phyloP scores from a whole-genome alignment of 2,329 filamentous ascomycete species.

The Zasmidium citrigriseum region DNA sequence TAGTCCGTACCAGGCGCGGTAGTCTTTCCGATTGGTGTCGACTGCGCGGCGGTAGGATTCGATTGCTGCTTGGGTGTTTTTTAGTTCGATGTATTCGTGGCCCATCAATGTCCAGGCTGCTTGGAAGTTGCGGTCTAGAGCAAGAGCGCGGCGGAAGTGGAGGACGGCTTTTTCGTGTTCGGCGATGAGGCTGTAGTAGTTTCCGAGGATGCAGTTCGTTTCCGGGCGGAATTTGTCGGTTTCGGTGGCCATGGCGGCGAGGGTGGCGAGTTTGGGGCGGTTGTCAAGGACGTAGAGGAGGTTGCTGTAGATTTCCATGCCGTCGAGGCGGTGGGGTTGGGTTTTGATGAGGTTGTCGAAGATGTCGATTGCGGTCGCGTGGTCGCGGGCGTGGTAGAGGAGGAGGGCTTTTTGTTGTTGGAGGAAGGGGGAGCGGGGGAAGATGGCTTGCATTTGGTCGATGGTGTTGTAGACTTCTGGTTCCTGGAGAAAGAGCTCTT shows the following conservation, averaged over 20 bases:
- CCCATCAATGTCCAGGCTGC: slow-evolving; percentile 99
- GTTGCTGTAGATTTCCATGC: slow-evolving; percentile 94
- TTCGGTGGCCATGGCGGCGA: slow-evolving; percentile 86
- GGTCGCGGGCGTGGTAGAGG: slow-evolving; percentile 85
- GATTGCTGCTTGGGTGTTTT: slow-evolving; percentile 96
- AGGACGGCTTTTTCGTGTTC: slow-evolving; percentile 97
- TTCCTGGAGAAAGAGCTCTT: slow-evolving; percentile 87
- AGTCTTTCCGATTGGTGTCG: slow-evolving; percentile 93
- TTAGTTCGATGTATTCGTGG: slow-evolving; percentile 97
- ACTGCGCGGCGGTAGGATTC: slow-evolving; percentile 95
- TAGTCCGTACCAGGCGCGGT: slow-evolving; percentile 95
- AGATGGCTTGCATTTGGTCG: slow-evolving; percentile 77
- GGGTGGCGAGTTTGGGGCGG: slow-evolving; percentile 84
- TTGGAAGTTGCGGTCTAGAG: slow-evolving; percentile 84
- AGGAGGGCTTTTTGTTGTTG: slow-evolving; percentile 86
- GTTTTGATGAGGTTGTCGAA: slow-evolving; percentile 62
- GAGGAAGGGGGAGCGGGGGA: slow-evolving; percentile 85
- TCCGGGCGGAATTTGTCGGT: slow-evolving; percentile 96
- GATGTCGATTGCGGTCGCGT: slow-evolving; percentile 55
- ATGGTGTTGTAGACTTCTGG: slow-evolving; percentile 73
- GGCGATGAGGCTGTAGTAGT: slow-evolving; percentile 93
- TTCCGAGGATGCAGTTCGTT: slow-evolving; percentile 94
- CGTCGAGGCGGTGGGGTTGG: slow-evolving; percentile 74
- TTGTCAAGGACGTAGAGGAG: slow-evolving; percentile 91
- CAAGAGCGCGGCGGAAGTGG: slow-evolving; percentile 92